A percentile compares a stretch with the other conserved stretches of the same genome.
Evolutionary conservation across 179 eudicot species (phyloP).

Genomic region (Vitellaria paradoxa): DNA sequence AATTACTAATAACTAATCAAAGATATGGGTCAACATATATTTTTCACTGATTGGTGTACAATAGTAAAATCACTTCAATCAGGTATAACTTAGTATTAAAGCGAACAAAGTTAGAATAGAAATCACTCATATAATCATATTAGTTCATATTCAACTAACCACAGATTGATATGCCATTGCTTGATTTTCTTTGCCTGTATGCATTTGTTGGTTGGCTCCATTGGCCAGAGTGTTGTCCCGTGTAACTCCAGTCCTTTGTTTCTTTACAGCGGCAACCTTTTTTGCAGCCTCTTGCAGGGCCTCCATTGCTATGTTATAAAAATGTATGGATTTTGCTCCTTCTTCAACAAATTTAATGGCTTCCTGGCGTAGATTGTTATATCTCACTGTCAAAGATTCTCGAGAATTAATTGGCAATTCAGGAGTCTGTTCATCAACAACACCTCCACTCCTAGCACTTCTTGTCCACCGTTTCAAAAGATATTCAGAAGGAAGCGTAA

Average conservation of each 20-base stretch:
- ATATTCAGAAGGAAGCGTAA: conserved; percentile 47
- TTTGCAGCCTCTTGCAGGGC: conserved; percentile 48
- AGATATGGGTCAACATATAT: not conserved
- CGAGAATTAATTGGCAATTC: conserved; percentile 20
- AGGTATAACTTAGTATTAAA: not conserved
- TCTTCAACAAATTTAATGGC: conserved; percentile 56
- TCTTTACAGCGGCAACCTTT: conserved; percentile 51
- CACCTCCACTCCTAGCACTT: conserved; percentile 41
- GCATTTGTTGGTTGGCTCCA: conserved; percentile 35
- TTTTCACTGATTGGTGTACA: not conserved
- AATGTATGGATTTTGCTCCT: conserved; percentile 47
- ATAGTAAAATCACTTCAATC: not conserved
- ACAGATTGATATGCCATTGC: conserved; percentile 28
- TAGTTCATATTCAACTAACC: conserved; percentile 33
- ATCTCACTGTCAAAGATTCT: conserved; percentile 33
- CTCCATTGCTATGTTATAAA: conserved; percentile 39
- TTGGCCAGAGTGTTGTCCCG: conserved; percentile 25
- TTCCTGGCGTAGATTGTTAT: conserved; percentile 39
- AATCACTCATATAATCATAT: not conserved
- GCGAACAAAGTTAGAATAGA: not conserved
- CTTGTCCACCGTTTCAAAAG: conserved; percentile 51
- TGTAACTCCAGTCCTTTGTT: conserved; percentile 31
- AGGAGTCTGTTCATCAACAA: conserved; percentile 22
- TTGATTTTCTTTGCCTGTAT: conserved; percentile 26
- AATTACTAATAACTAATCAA: not conserved